Evolutionary conservation across 805 yeast genomes (phyloP), one percentile per base, ranked within the genome.

Genomic region (Yamadazyma nakazawae): DNA sequence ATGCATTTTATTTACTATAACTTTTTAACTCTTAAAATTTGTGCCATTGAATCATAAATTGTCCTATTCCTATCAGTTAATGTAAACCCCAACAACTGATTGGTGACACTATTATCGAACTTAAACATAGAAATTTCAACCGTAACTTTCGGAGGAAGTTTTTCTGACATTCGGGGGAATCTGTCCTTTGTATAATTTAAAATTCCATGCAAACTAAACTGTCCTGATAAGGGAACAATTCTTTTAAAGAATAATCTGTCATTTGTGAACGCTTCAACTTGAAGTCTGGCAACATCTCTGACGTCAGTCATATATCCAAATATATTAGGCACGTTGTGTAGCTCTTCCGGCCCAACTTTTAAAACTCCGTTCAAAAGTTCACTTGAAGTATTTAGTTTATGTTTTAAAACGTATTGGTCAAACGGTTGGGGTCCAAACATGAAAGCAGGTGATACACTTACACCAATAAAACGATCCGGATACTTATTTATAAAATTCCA

Each of bases 1-100:
- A 34, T 16, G 37, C 37, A 16, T 3, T 16, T 34, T 16, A n/a
- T 28, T 3, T 28, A 28, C n/a, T 37, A 37, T 40, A 34, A 18
- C 12, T 42, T 35, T 37, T 36, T 41, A 12, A 36, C 47, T 34
- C 46, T 32, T n/a, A 52, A 18, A 14, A 50, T 50, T 48, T 75
- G 81, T 16, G 58, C 54, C 30, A 70, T 62, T n/a, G 77, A 58
- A 42, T 76, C 79, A 26, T 58, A 59, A 12, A 78, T 62, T 2
- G 75, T 58, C 17, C 64, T 58, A 44, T 71, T 66, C 43, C 74
- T 58, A 13, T 56, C 46, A 34, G 60, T 67, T 49, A 67, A 71
- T 16, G 62, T 55, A 45, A 69, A 63, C 0, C 70, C 75, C 34
- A 77, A 54, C 11, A 67, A 51, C 18, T 59, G 51, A 16, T 53